Evolutionary conservation across 1,284 basidiomycete genomes (phyloP), one percentile per base, ranked within the genome.

Genomic region (Marasmius fiardii): DNA sequence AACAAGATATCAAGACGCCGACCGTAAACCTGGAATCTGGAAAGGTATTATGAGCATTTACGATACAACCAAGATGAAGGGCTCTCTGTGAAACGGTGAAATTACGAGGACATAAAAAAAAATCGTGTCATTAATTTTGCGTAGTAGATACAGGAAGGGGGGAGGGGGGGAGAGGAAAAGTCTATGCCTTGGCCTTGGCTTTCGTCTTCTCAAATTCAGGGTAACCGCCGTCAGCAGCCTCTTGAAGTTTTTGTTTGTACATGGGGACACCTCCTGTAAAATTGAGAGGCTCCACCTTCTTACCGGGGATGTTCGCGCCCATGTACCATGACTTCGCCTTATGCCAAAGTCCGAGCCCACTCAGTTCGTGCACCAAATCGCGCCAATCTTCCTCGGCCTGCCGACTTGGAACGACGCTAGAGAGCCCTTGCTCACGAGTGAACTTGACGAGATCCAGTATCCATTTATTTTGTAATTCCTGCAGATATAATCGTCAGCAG

Each of bases 391-490:
- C 49, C 51, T 64, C 64, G 4, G 62, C 63, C 10, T 54, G 60
- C 33, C 43, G 50, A 5, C 45, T 60, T 0, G 66, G 52, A n/a
- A 61, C 60, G 11, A 64, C 58, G 26, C 60, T 54, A 0, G 62
- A 60, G n/a, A 61, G 35, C 0, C 57, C 53, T 12, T 62, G 47
- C 23, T 61, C 33, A 3, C 58, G 60, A 44, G 64, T 57, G 56
- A 65, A 52, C 1, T 53, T 34, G 34, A 68, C 51, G 47, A 60
- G 64, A 23, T 64, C 47, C 11, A 60, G 44, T 23, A 67, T 61
- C 66, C 66, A 67, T 44, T 62, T 60, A 21, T 61, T 57, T 60
- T 66, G 63, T 12, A 63, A 16, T 57, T 67, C 65, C 65, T 66
- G 23, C 4, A 18, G 24, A 20, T 1, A 37, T 23, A 34, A 8